Evolutionary conservation across 2,329 filamentous ascomycete genomes (phyloP).

Genomic region (Apiospora koreana): DNA sequence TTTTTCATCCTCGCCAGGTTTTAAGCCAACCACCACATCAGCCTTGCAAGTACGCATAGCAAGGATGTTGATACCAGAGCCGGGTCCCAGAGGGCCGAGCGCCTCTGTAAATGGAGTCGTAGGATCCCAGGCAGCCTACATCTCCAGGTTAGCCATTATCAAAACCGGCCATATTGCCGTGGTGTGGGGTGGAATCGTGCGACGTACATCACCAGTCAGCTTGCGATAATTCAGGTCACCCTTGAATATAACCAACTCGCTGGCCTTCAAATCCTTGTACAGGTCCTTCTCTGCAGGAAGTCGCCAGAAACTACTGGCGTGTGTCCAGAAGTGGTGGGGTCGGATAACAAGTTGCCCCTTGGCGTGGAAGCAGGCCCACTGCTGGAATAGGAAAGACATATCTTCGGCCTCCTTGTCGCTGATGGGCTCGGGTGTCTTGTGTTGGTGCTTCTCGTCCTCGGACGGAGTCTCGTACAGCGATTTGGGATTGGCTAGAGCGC

Average conservation of each 20-base stretch:
- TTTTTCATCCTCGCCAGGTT: slow-evolving; percentile 79
- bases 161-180: not conserved
- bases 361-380: slow-evolving; percentile 78
- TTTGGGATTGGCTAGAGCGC: slow-evolving; percentile 73
- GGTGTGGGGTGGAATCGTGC: too few species aligned
- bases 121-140: slow-evolving; percentile 72
- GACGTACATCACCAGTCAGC: slow-evolving; percentile 79
- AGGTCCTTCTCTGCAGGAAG: slow-evolving; percentile 69
- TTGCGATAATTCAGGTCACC: slow-evolving; percentile 97
- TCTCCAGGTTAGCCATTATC: not conserved
- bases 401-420: slow-evolving; percentile 67
- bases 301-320: slow-evolving; percentile 84
- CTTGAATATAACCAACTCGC: slow-evolving; percentile 93
- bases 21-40: slow-evolving; percentile 87
- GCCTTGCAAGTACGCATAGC: slow-evolving; percentile 95
- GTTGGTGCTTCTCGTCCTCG: slow-evolving; percentile 58
- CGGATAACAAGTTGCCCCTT: slow-evolving; percentile 84
- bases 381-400: slow-evolving; percentile 74
- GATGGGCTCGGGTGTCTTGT: slow-evolving; percentile 62
- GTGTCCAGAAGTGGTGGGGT: slow-evolving; percentile 90
- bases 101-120: slow-evolving; percentile 84
- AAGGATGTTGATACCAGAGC: slow-evolving; percentile 80
- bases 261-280: slow-evolving; percentile 75
- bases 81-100: slow-evolving; percentile 80
- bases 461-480: slow-evolving; percentile 76